Conservation (phyloP, 768 basidiomycete species). For the Macrolepiota fuliginosa region DNA sequence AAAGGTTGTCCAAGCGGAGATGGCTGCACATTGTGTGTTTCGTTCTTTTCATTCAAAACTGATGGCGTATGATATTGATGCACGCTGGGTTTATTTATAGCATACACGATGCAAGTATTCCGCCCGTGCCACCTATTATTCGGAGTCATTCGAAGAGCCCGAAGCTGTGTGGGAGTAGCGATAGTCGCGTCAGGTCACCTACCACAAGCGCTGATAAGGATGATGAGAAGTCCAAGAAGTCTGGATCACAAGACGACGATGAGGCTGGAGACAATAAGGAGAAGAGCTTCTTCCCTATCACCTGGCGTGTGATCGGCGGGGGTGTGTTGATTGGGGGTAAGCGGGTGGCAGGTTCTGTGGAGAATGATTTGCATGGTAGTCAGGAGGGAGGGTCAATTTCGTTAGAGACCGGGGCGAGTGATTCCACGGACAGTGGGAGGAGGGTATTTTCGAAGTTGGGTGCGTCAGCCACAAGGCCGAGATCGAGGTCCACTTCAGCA, state of each 20-base stretch:
- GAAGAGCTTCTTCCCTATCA: constrained; percentile 59
- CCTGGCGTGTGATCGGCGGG: constrained; percentile 77
- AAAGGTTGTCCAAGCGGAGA: constrained; percentile 51
- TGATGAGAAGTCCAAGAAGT: neutral
- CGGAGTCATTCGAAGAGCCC: constrained; percentile 4
- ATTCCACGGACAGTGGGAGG: neutral
- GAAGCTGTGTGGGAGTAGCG: neutral
- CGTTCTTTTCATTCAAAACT: neutral
- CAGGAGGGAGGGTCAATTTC: neutral
- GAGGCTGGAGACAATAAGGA: constrained; percentile 32
- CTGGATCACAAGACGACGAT: constrained; percentile 6
- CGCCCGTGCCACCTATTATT: constrained; percentile 14
- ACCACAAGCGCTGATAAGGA: neutral
- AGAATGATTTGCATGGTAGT: neutral
- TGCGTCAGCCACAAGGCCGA: neutral
- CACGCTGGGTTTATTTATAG: constrained; percentile 25
- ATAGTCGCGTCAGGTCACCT: neutral
- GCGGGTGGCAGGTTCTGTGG: neutral
- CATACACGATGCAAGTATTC: constrained; percentile 38
- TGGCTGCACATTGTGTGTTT: constrained; percentile 58
- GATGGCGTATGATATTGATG: neutral
- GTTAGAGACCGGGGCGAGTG: neutral
- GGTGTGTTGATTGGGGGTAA: constrained; percentile 63
- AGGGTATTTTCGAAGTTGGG: neutral
- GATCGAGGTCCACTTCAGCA: constrained; percentile 16